These are phyloP conservation scores for Colletotrichum tamarilloi DNA, from an alignment of 2,329 filamentous ascomycete species.

Conservation along the genomic window DNA sequence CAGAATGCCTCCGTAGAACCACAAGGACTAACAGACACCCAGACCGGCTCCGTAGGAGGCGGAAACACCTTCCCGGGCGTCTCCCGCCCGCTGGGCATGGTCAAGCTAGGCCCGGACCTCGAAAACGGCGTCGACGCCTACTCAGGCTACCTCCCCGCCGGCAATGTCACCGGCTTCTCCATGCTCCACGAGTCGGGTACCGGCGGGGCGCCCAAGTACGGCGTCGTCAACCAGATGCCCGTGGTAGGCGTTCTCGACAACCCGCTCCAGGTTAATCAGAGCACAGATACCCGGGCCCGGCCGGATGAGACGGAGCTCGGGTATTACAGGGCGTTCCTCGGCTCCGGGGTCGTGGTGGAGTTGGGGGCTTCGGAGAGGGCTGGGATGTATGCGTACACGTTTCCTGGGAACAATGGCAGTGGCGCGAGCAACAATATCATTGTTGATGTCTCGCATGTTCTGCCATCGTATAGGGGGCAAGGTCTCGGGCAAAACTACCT, in stretches of 20 bases:
- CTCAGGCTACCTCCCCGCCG: conserved; percentile 61
- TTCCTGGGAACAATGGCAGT: conserved; percentile 51
- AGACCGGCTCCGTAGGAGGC: conserved; percentile 58
- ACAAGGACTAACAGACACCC: conserved; percentile 13
- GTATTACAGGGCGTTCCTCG: conserved; percentile 68
- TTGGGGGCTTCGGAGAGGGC: conserved; percentile 66
- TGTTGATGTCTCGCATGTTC: conserved; percentile 74
- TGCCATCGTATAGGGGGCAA: conserved; percentile 70
- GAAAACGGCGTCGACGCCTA: conserved; percentile 62
- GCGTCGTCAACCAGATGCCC: conserved; percentile 71
- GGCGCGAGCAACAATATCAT: conserved; percentile 57
- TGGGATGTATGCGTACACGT: conserved; percentile 71
- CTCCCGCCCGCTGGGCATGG: conserved; percentile 58
- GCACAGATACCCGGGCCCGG: conserved; percentile 63
- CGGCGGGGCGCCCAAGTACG: conserved; percentile 77
- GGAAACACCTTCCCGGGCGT: conserved; percentile 64
- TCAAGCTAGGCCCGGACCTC: conserved; percentile 62
- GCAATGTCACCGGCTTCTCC: conserved; percentile 69
- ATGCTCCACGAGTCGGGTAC: conserved; percentile 76
- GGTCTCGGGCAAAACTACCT: conserved; percentile 72
- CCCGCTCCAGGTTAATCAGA: conserved; percentile 59
- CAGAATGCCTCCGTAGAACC: not conserved
- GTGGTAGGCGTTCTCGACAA: conserved; percentile 61
- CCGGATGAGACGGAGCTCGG: conserved; percentile 67
- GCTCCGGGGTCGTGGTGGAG: conserved; percentile 66